Percentiles rank a stretch among this genome's conserved stretches.
Conservation (phyloP, 1,139 yeast genomes). For the Pichia sp. region DNA sequence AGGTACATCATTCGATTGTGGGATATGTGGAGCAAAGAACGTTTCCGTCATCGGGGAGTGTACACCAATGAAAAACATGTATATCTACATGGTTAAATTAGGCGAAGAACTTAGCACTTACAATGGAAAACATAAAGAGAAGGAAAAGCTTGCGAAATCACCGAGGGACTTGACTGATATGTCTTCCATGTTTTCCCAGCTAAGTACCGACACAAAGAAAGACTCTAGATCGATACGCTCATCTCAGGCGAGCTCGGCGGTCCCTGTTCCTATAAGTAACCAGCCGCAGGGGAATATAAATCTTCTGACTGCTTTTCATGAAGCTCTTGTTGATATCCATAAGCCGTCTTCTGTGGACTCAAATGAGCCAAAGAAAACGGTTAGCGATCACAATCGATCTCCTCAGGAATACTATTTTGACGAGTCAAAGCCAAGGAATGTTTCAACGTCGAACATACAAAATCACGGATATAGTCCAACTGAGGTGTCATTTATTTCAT, state of each 20-base stretch:
- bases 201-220: constrained; percentile 1
- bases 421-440: too few relatives aligned
- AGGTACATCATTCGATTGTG: constrained; percentile 39
- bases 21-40: constrained; percentile 36
- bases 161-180: constrained; percentile 18
- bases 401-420: constrained; percentile 7
- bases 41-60: constrained; percentile 39
- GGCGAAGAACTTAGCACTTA: constrained; percentile 19
- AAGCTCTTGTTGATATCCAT: constrained; percentile 24
- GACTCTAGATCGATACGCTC: too few relatives aligned
- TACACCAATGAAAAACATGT: constrained; percentile 46
- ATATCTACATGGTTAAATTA: constrained; percentile 24
- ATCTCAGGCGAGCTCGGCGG: too few relatives aligned
- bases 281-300: constrained; percentile 11
- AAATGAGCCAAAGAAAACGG: constrained; percentile 1
- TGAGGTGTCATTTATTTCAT: constrained; percentile 16
- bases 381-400: constrained; percentile 1
- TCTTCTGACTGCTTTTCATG: constrained; percentile 28
- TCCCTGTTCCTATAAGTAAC: constrained; percentile 4
- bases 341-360: constrained; percentile 9
- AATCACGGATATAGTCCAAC: constrained; percentile 15
- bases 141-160: too few relatives aligned
- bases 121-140: neutral
- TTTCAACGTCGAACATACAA: neutral
- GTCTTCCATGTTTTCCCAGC: constrained; percentile 6